These are phyloP conservation scores for Trichomonas gallinae DNA, from an alignment of 208 protist genomes.

Conservation along the genomic window DNA sequence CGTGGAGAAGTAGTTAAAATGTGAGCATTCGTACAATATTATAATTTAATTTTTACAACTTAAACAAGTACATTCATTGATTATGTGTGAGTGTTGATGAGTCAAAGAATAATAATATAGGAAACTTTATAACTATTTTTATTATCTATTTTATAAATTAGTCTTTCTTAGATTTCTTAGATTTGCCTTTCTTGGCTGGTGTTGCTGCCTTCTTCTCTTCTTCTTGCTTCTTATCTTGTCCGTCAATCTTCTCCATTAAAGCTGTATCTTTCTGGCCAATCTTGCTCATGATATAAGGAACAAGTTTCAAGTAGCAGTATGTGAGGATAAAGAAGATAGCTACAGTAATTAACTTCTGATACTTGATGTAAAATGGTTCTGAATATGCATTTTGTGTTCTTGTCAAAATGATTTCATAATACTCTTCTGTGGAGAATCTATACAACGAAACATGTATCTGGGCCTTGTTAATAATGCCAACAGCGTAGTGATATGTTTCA, in stretches of 20 bases:
- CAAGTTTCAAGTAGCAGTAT: not conserved
- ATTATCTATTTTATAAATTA: not conserved
- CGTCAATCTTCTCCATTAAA: not conserved
- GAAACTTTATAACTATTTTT: no score
- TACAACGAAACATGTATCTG: not conserved
- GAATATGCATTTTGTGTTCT: not conserved
- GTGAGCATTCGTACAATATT: no score
- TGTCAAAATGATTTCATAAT: not conserved
- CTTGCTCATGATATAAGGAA: not conserved
- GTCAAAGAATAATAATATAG: no score
- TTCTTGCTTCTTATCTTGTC: not conserved
- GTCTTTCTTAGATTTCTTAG: not conserved
- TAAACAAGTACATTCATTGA: no score
- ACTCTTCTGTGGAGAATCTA: not conserved
- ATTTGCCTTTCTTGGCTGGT: not conserved
- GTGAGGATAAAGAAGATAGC: not conserved
- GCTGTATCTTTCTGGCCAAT: not conserved
- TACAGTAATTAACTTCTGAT: not conserved
- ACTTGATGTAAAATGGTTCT: not conserved
- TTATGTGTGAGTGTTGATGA: no score
- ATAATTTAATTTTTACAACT: no score
- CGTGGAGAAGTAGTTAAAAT: no score
- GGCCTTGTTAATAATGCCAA: not conserved
- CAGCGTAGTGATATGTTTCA: not conserved
- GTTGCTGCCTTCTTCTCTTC: not conserved